Conservation (phyloP, 306 rosid genomes). For the Quercus glauca region DNA sequence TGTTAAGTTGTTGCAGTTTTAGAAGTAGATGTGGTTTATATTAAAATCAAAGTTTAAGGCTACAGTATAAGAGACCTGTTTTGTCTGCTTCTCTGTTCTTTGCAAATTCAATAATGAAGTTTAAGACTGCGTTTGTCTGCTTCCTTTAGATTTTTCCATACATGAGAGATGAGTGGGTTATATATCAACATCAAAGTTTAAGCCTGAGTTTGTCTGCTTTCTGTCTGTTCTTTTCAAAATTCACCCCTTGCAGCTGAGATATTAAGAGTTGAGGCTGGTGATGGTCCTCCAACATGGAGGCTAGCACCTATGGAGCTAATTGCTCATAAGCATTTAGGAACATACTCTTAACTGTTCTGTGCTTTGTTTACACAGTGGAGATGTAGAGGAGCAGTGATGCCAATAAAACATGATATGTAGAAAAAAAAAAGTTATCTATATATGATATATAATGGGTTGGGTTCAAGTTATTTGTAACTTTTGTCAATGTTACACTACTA, state of each 20-base stretch:
- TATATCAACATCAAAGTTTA: background rate
- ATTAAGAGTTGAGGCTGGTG: background rate
- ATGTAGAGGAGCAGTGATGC: too few relatives aligned
- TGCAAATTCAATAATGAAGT: background rate
- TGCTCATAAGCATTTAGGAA: background rate
- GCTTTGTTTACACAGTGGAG: too few relatives aligned
- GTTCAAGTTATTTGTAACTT: too few relatives aligned
- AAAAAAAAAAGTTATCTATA: too few relatives aligned
- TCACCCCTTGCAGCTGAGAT: background rate
- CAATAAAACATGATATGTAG: too few relatives aligned
- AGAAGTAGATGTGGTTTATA: background rate
- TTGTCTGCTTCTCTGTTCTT: background rate
- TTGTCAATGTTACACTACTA: too few relatives aligned
- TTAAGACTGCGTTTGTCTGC: background rate
- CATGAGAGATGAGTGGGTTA: background rate
- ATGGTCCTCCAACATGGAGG: background rate
- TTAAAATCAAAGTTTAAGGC: background rate
- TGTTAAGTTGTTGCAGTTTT: background rate
- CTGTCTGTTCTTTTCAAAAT: background rate
- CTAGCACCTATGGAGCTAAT: background rate
- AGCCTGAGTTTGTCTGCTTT: background rate
- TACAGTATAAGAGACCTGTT: background rate
- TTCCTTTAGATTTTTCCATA: background rate
- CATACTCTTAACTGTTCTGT: too few relatives aligned
- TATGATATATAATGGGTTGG: too few relatives aligned